phyloP scores from a whole-genome alignment of 2,329 filamentous ascomycete species.

The Hypoxylon sp. region DNA sequence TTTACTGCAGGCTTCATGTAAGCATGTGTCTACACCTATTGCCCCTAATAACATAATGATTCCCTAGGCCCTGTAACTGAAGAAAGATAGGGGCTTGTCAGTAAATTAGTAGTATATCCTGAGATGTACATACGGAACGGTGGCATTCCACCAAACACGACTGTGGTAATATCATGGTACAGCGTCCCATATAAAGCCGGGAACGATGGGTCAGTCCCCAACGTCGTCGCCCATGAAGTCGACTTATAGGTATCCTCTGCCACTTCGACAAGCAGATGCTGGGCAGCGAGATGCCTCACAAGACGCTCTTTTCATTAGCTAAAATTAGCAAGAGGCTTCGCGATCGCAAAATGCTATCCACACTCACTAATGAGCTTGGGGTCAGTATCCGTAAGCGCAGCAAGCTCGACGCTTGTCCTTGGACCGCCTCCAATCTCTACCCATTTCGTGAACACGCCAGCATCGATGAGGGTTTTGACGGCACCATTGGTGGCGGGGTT shows the following conservation, averaged over 20 bases:
- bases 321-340: neutral
- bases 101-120: neutral
- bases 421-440: conserved; percentile 42
- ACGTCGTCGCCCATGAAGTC: conserved; percentile 46
- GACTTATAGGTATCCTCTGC: conserved; percentile 47
- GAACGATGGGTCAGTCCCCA: conserved; percentile 44
- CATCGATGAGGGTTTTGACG: conserved; percentile 51
- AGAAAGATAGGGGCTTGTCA: too few relatives aligned
- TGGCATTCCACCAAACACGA: conserved; percentile 47
- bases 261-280: conserved; percentile 48
- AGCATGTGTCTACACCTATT: neutral
- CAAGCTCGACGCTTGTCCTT: conserved; percentile 46
- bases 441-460: conserved; percentile 50
- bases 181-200: conserved; percentile 47
- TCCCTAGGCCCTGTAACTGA: too few relatives aligned
- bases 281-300: conserved; percentile 49
- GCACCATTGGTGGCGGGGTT: conserved; percentile 46
- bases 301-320: conserved; percentile 42
- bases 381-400: conserved; percentile 47
- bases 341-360: neutral
- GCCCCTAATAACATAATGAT: neutral
- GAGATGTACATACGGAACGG: conserved; percentile 32
- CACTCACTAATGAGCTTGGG: conserved; percentile 46
- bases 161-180: conserved; percentile 46
- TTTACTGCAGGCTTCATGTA: conserved; percentile 37